A percentile compares a stretch with the other conserved stretches of the same genome.
phyloP scores from a whole-genome alignment of 2,329 filamentous ascomycete species.

The Aureobasidium zeae region DNA sequence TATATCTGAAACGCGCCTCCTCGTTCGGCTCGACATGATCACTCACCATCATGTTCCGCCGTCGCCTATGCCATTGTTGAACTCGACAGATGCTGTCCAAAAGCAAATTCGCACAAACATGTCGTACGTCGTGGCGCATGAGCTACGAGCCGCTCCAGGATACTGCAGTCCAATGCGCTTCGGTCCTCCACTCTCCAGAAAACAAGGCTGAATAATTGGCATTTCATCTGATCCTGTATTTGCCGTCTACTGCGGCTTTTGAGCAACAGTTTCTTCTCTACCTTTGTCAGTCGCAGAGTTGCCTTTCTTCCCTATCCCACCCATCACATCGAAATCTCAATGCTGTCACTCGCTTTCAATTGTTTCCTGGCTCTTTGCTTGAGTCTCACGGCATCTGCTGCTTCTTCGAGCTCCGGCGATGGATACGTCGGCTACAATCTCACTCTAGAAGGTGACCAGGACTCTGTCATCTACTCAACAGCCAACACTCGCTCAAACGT shows the following conservation, averaged over 20 bases:
- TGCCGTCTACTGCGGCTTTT: not conserved
- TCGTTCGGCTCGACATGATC: not conserved
- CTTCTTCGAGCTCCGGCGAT: constrained; percentile 25
- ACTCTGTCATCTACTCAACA: constrained; percentile 39
- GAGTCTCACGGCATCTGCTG: constrained; percentile 8
- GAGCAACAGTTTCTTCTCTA: not conserved
- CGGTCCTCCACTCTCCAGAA: not conserved
- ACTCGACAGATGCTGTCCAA: not conserved
- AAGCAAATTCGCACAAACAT: constrained; percentile 1
- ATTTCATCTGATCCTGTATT: not conserved
- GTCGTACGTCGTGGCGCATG: constrained; percentile 13
- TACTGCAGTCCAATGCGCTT: not conserved
- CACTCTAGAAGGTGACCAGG: constrained; percentile 27
- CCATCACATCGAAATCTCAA: not conserved
- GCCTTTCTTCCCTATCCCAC: not conserved
- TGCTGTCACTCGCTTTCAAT: constrained; percentile 9
- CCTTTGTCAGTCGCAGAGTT: not conserved
- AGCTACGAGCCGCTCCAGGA: too few species aligned
- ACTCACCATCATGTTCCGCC: not conserved
- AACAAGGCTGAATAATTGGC: constrained; percentile 10
- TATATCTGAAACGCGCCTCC: not conserved
- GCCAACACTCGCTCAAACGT: constrained; percentile 23
- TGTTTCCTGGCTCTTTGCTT: constrained; percentile 9
- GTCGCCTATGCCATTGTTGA: not conserved
- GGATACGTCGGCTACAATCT: constrained; percentile 26